Conservation (phyloP, 169 alveolate species). For the Fabrea salina region DNA sequence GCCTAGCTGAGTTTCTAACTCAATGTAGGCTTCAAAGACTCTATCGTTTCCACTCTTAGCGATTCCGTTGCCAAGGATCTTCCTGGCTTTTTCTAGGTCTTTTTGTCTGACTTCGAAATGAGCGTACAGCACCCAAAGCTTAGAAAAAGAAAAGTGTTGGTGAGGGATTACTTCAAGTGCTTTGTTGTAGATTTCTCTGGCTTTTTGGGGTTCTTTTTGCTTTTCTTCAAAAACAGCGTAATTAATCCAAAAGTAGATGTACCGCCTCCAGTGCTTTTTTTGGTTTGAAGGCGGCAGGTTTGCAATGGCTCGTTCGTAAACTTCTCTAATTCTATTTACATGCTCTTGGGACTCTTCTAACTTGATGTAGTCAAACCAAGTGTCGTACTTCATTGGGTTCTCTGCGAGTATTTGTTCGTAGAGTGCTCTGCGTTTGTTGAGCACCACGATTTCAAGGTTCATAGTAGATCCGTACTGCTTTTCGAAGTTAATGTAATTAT, state of each 20-base stretch:
- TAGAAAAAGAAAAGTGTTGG: conserved; percentile 87
- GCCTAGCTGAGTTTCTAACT: conserved; percentile 92
- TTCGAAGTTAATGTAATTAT: conserved; percentile 89
- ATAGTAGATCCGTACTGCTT: conserved; percentile 91
- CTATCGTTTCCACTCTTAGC: conserved; percentile 91
- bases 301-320: conserved; percentile 93
- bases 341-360: conserved; percentile 90
- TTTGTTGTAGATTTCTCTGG: conserved; percentile 88
- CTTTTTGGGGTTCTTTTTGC: conserved; percentile 76
- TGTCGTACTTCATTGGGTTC: conserved; percentile 90
- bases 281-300: conserved; percentile 89
- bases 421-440: conserved; percentile 65
- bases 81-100: conserved; percentile 85
- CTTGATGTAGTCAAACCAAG: conserved; percentile 94
- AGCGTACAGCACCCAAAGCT: conserved; percentile 90
- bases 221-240: conserved; percentile 95
- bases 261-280: conserved; percentile 90
- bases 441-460: conserved; percentile 80
- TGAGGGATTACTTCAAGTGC: conserved; percentile 87
- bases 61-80: conserved; percentile 91
- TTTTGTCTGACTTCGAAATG: conserved; percentile 76
- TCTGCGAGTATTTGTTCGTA: conserved; percentile 61
- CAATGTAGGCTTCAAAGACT: conserved; percentile 90
- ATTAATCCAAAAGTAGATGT: conserved; percentile 89
- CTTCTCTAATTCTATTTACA: conserved; percentile 81